phyloP scores from a whole-genome alignment of 257 asterid species.

The Penstemon davidsonii region DNA sequence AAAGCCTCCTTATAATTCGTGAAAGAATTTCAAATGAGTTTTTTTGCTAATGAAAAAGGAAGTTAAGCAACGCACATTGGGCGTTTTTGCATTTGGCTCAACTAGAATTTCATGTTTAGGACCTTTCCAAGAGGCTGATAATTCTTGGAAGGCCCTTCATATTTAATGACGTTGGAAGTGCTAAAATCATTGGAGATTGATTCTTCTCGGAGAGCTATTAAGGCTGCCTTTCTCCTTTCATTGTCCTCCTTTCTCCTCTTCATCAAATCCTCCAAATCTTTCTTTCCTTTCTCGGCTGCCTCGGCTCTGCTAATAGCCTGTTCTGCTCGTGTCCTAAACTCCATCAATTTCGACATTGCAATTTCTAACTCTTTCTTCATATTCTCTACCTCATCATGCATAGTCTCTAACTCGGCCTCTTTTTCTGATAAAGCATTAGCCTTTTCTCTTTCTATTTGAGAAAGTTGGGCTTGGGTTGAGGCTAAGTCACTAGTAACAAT shows the following conservation, averaged over 20 bases:
- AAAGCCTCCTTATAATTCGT: no score
- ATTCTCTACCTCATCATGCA: constrained; percentile 28
- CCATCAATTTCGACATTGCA: constrained; percentile 42
- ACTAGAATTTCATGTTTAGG: constrained; percentile 66
- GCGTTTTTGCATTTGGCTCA: neutral
- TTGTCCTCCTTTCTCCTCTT: constrained; percentile 53
- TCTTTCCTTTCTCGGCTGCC: constrained; percentile 63
- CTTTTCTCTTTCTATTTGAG: constrained; percentile 36
- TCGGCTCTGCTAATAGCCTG: constrained; percentile 85
- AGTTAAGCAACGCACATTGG: no score
- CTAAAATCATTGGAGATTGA: constrained; percentile 40
- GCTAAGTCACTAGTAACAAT: constrained; percentile 31
- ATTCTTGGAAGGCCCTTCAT: constrained; percentile 24
- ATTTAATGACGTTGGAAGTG: neutral
- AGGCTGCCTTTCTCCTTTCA: constrained; percentile 54
- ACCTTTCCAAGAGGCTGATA: constrained; percentile 73
- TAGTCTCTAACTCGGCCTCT: constrained; percentile 26
- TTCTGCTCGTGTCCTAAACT: constrained; percentile 66
- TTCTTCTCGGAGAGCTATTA: constrained; percentile 53
- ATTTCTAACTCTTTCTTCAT: constrained; percentile 47
- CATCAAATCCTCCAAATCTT: constrained; percentile 48
- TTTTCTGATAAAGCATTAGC: constrained; percentile 31
- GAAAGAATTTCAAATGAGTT: no score
- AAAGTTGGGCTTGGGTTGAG: constrained; percentile 31
- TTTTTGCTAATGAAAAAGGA: no score